Percentiles rank a stretch among this genome's conserved stretches.
These are phyloP conservation scores for Cordyceps sp. DNA, from an alignment of 2,329 filamentous ascomycete species.

Conservation along the genomic window DNA sequence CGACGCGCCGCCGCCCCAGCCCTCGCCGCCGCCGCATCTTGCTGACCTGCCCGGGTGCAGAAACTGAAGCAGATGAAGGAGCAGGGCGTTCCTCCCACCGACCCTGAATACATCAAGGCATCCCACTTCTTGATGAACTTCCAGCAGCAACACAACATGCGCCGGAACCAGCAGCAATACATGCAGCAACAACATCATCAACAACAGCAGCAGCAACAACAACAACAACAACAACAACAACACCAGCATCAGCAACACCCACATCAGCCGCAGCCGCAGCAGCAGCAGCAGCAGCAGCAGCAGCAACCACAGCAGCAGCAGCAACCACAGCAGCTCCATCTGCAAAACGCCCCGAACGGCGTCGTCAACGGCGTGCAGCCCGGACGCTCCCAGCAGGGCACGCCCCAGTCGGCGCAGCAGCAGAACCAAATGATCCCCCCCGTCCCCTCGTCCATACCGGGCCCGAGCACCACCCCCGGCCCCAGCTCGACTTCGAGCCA, in stretches of 20 bases:
- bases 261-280: conserved; percentile 29
- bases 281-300: conserved; percentile 18
- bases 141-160: conserved; percentile 46
- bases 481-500: conserved; percentile 28
- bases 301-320: conserved; percentile 25
- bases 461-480: conserved; percentile 12
- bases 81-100: conserved; percentile 59
- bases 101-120: conserved; percentile 77
- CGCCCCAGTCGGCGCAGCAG: conserved; percentile 16
- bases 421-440: conserved; percentile 15
- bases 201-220: conserved; percentile 23
- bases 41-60: conserved; percentile 24
- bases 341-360: conserved; percentile 40
- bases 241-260: conserved; percentile 16
- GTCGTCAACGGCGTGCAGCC: conserved; percentile 31
- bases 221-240: conserved; percentile 29
- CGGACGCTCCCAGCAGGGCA: conserved; percentile 20
- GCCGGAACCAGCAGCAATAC: conserved; percentile 26
- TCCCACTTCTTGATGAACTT: conserved; percentile 60
- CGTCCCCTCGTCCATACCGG: conserved; percentile 21
- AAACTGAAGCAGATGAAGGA: conserved; percentile 84
- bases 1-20: too few relatives aligned
- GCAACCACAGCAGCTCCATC: conserved; percentile 25
- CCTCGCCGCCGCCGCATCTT: too few relatives aligned
- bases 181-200: conserved; percentile 21